Evolutionary conservation across 345 rosid species (phyloP), one percentile per base, ranked within the genome.

Genomic region (Salix udensis): DNA sequence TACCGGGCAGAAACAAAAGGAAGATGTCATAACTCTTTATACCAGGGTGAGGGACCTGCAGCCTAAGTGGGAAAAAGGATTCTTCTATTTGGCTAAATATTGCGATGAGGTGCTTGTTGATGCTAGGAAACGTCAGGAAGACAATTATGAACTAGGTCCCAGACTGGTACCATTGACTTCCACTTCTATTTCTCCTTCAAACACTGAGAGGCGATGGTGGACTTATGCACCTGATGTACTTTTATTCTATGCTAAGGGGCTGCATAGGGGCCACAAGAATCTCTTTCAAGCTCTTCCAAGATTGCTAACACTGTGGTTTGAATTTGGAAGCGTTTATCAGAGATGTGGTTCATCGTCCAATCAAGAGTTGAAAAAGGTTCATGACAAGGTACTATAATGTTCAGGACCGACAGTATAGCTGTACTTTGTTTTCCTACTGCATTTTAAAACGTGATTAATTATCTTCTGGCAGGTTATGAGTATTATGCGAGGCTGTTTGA

Each of bases 231-330:
- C 91, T 77, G 94, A 93, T 71, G 98, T 90, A 39, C 83, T 93
- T 67, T 78, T 88, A 80, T 96, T 86, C 85, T 96, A 95, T 85
- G 98, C 98, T 18, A 93, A 91, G 86, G 98, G 93, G 78, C 91
- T 95, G 76, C 97, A 93, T 80, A 90, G 91, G 74, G 99, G 99
- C 70, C 97, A 93, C 88, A 91, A 84, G 84, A 85, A 90, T 85
- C 98, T 96, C 81, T 93, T 93, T 81, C 99, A 91, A 89, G 98
- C 98, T 50, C 98, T 96, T 85, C 98, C 99, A 60, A 93, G 99
- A 81, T 87, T 96, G 88, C 87, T 96, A 77, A 93, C 97, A 70
- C 84, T 96, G 66, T 96, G 98, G 98, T 96, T 96, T 83, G 98
- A 96, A 80, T 93, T 96, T 83, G 94, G 98, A 72, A 91, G 91